Conservation (phyloP, 2,329 filamentous ascomycete species). For the Penicillium sp. region DNA sequence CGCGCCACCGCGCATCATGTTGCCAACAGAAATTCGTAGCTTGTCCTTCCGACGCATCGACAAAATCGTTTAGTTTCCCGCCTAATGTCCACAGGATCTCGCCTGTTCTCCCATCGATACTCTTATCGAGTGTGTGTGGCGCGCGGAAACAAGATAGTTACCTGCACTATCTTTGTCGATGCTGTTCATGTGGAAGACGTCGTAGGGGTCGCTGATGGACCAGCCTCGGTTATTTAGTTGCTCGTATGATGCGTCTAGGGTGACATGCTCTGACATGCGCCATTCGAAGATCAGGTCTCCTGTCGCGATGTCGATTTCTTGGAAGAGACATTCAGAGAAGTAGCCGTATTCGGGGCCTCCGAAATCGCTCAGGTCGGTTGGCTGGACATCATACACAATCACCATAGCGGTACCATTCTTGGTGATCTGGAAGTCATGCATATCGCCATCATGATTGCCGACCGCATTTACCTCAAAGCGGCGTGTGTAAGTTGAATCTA, state of each 20-base stretch:
- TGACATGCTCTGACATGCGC: slow-evolving; percentile 36
- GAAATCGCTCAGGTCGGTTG: slow-evolving; percentile 28
- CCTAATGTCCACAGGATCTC: slow-evolving; percentile 55
- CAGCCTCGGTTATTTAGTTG: slow-evolving; percentile 6
- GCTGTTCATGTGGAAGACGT: slow-evolving; percentile 60
- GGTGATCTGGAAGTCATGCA: slow-evolving; percentile 38
- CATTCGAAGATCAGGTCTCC: slow-evolving; percentile 37
- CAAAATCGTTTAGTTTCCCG: slow-evolving; percentile 50
- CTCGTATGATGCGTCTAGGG: slow-evolving; percentile 24
- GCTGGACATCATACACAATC: slow-evolving; percentile 30
- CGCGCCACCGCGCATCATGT: slow-evolving; percentile 49
- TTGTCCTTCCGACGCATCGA: slow-evolving; percentile 42
- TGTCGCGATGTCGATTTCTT: slow-evolving; percentile 38
- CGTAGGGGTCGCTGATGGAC: slow-evolving; percentile 40
- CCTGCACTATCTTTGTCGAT: slow-evolving; percentile 52
- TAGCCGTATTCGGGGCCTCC: slow-evolving; percentile 30
- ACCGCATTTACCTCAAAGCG: slow-evolving; percentile 20
- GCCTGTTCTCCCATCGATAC: slow-evolving; percentile 50
- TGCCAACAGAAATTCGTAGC: slow-evolving; percentile 45
- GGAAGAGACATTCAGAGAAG: slow-evolving; percentile 32
- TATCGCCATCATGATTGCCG: slow-evolving; percentile 27
- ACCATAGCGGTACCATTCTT: slow-evolving; percentile 31
- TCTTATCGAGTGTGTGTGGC: slow-evolving; percentile 50
- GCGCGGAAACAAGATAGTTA: slow-evolving; percentile 56
- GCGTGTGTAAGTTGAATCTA: slow-evolving; percentile 26